Conservation (phyloP, 371 early-diverging fungal species). For the Zopfochytrium polystomum region DNA sequence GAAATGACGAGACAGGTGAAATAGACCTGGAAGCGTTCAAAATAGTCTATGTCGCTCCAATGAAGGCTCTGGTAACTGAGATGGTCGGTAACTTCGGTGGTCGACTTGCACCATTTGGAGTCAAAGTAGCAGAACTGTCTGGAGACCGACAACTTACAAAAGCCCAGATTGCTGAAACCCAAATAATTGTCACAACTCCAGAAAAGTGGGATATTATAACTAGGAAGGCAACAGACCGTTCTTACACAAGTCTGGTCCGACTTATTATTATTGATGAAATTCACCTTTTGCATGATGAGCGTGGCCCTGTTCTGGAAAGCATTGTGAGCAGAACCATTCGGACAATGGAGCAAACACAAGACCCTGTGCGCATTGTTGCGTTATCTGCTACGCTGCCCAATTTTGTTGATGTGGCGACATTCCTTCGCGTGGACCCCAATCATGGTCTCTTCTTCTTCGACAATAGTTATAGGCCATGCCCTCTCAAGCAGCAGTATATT, state of each 20-base stretch:
- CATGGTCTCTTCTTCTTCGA: constrained; percentile 93
- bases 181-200: constrained; percentile 99
- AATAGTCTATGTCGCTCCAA: constrained; percentile 99
- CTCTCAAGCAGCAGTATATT: constrained; percentile 91
- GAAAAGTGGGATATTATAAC: constrained; percentile 99
- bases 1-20: constrained; percentile 69
- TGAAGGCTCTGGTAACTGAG: constrained; percentile 99
- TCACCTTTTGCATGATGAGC: constrained; percentile 97
- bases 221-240: constrained; percentile 90
- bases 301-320: constrained; percentile 98
- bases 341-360: constrained; percentile 84
- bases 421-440: constrained; percentile 83
- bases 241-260: constrained; percentile 86
- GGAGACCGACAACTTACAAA: constrained; percentile 97
- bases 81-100: constrained; percentile 88
- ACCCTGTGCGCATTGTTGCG: constrained; percentile 92
- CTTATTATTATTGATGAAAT: constrained; percentile 99
- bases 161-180: constrained; percentile 90
- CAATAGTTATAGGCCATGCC: constrained; percentile 88
- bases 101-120: constrained; percentile 76
- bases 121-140: constrained; percentile 94
- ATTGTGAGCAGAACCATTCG: constrained; percentile 94
- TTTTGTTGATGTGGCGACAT: constrained; percentile 94
- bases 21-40: constrained; percentile 85
- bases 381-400: constrained; percentile 99